Evolutionary conservation across 495 filamentous ascomycete genomes (phyloP).

Genomic region (Penicillium coffeae): DNA sequence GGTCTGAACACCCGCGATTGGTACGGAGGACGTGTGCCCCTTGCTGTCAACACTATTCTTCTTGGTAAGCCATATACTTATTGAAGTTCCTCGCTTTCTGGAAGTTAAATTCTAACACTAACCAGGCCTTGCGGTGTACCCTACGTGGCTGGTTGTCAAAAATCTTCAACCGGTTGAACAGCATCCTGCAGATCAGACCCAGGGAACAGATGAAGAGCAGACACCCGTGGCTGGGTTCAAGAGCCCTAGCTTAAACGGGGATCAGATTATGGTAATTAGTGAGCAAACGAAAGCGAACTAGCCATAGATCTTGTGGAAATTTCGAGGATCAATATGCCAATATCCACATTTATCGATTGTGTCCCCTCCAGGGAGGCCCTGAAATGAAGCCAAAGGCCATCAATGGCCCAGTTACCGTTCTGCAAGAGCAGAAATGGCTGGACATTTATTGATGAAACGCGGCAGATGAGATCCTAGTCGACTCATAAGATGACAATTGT

Average conservation of each 20-base stretch:
- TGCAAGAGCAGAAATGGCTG: no score
- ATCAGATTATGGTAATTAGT: neutral
- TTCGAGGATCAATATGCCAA: no score
- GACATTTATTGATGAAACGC: no score
- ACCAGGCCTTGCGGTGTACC: slow-evolving; percentile 21
- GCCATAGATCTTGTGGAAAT: neutral
- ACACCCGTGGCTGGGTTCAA: neutral
- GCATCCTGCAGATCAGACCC: neutral
- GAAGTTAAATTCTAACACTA: neutral
- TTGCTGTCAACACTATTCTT: slow-evolving; percentile 48
- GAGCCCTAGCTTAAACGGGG: neutral
- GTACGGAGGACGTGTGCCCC: slow-evolving; percentile 45
- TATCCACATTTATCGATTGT: no score
- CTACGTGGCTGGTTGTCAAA: slow-evolving; percentile 25
- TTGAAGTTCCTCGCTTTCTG: neutral
- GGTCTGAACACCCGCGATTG: slow-evolving; percentile 48
- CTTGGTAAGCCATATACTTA: slow-evolving; percentile 28
- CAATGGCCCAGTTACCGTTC: no score
- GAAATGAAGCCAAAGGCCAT: no score
- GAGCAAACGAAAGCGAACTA: neutral
- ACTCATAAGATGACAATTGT: no score
- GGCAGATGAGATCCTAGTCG: no score
- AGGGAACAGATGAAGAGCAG: neutral
- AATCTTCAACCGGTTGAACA: slow-evolving; percentile 2
- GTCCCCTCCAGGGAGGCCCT: no score